Conservation (phyloP, 306 rosid genomes). For the Prunus mongolica region DNA sequence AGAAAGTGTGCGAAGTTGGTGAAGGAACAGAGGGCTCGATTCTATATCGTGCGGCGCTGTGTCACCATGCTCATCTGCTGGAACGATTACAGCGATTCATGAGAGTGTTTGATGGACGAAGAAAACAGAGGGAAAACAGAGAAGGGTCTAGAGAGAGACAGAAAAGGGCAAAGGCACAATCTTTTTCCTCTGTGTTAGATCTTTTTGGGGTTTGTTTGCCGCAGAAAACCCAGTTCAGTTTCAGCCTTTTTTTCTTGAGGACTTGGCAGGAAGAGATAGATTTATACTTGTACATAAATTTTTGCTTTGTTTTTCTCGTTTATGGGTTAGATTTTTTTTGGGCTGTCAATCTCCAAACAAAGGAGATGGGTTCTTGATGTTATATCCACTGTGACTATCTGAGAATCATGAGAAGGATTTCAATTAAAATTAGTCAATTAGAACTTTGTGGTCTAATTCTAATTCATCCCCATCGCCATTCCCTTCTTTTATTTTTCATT, state of each 20-base stretch:
- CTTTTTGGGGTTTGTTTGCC: conserved; percentile 19
- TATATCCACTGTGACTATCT: not conserved
- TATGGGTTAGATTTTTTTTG: conserved; percentile 6
- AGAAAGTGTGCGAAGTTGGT: conserved; percentile 80
- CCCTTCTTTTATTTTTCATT: not conserved
- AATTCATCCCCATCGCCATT: not conserved
- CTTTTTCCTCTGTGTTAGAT: not conserved
- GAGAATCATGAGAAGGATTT: not conserved
- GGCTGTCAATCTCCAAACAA: conserved; percentile 10
- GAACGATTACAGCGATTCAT: conserved; percentile 75
- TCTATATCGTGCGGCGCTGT: conserved; percentile 88
- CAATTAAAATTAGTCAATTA: not conserved
- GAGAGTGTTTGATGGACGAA: not conserved
- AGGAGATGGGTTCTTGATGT: conserved; percentile 23
- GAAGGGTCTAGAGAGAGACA: conserved; percentile 2
- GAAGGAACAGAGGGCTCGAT: conserved; percentile 82
- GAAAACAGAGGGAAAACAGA: not conserved
- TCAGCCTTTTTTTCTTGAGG: not conserved
- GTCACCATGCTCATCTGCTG: conserved; percentile 90
- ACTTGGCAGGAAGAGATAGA: not conserved
- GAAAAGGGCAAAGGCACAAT: not conserved
- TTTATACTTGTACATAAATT: conserved; percentile 29
- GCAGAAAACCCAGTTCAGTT: not conserved
- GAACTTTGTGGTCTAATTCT: not conserved
- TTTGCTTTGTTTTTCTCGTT: not conserved